These are phyloP conservation scores for Ilyonectria sp. DNA, from an alignment of 2,329 filamentous ascomycete genomes.

Conservation along the genomic window DNA sequence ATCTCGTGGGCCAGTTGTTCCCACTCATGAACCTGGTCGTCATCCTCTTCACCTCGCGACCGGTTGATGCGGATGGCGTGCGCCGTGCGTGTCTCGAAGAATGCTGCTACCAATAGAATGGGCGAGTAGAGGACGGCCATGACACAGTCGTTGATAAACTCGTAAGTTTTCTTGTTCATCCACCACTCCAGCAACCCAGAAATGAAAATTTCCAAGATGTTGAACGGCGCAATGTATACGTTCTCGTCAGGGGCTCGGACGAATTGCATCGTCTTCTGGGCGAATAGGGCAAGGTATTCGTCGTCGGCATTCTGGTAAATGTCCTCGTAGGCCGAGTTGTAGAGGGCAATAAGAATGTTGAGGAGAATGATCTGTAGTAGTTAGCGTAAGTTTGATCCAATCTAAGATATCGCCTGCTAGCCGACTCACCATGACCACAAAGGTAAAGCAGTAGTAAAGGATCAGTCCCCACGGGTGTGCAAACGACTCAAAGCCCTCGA, in stretches of 20 bases:
- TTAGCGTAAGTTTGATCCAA: constrained; percentile 2
- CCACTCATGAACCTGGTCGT: constrained; percentile 93
- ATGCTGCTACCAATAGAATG: constrained; percentile 83
- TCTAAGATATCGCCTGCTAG: not conserved
- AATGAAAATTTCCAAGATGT: constrained; percentile 88
- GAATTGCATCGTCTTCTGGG: constrained; percentile 96
- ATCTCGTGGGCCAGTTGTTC: constrained; percentile 82
- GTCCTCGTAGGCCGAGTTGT: constrained; percentile 96
- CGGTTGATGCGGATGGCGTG: constrained; percentile 80
- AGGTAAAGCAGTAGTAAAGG: constrained; percentile 98
- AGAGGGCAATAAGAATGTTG: constrained; percentile 96
- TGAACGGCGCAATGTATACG: constrained; percentile 96
- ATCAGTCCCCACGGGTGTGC: constrained; percentile 94
- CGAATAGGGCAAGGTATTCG: constrained; percentile 94
- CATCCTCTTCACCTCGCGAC: constrained; percentile 86
- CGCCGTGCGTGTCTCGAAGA: constrained; percentile 77
- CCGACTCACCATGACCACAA: constrained; percentile 87
- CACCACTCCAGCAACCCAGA: constrained; percentile 94
- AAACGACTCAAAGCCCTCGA: constrained; percentile 89
- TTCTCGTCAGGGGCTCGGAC: constrained; percentile 98
- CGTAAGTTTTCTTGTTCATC: constrained; percentile 82
- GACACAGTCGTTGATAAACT: constrained; percentile 87
- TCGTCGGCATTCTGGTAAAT: constrained; percentile 95
- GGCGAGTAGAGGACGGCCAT: constrained; percentile 92
- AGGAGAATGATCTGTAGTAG: constrained; percentile 76